Conservation (phyloP, 2,329 filamentous ascomycete species). For the Fusarium newnesense region DNA sequence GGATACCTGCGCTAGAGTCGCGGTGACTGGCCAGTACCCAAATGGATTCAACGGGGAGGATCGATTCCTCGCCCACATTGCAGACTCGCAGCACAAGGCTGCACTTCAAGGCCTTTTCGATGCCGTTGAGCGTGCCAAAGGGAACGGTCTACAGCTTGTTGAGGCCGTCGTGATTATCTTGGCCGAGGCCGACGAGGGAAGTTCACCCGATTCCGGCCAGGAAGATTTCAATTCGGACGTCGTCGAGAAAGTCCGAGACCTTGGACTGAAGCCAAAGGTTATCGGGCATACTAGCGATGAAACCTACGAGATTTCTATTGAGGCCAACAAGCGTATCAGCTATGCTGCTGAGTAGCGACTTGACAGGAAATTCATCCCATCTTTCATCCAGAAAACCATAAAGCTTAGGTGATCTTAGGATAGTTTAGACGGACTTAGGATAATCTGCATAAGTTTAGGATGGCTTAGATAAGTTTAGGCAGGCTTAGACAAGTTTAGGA, state of each 20-base stretch:
- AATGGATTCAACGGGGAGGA: neutral
- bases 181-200: neutral
- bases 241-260: neutral
- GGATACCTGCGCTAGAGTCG: neutral
- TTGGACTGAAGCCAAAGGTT: neutral
- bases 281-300: neutral
- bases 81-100: neutral
- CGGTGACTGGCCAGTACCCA: neutral
- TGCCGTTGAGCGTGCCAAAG: neutral
- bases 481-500: neutral
- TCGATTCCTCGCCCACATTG: neutral
- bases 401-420: neutral
- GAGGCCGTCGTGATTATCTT: neutral
- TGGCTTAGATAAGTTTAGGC: neutral
- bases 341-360: neutral
- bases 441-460: neutral
- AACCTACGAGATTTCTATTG: neutral
- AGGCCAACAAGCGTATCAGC: neutral
- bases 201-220: neutral
- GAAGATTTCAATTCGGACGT: neutral
- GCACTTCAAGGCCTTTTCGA: neutral
- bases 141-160: neutral
- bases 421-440: neutral
- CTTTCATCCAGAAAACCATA: neutral
- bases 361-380: neutral